Evolutionary conservation across 352 stramenopile species (phyloP).

Genomic region (Phytophthora tubulina): DNA sequence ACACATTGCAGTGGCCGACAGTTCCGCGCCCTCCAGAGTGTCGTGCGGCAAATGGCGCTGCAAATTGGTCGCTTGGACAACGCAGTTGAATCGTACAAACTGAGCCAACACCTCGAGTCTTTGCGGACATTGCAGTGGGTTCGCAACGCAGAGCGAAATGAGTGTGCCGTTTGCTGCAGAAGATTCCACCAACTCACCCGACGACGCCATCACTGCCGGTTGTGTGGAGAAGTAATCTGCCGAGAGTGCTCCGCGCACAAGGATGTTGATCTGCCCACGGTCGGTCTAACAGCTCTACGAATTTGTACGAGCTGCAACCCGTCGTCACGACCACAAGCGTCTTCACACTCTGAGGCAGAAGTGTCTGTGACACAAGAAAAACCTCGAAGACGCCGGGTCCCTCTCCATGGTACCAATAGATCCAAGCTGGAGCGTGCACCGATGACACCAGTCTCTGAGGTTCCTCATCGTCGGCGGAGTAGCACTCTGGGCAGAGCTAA

Average conservation of each 20-base stretch:
- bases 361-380: conserved; percentile 18
- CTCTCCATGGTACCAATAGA: not conserved
- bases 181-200: conserved; percentile 76
- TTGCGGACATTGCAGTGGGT: conserved; percentile 65
- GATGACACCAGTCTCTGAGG: conserved; percentile 1
- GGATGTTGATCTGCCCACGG: conserved; percentile 68
- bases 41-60: conserved; percentile 67
- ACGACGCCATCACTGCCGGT: conserved; percentile 77
- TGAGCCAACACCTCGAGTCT: conserved; percentile 70
- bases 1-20: conserved; percentile 59
- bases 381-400: conserved; percentile 21
- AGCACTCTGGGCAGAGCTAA: conserved; percentile 21
- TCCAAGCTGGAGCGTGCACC: conserved; percentile 11
- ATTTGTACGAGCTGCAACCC: conserved; percentile 73
- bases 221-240: conserved; percentile 84
- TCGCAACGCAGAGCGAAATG: conserved; percentile 54
- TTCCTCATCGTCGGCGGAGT: conserved; percentile 12
- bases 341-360: conserved; percentile 31
- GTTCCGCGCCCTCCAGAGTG: conserved; percentile 66
- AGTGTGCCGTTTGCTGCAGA: conserved; percentile 74
- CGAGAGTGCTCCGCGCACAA: conserved; percentile 79
- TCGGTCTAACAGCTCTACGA: conserved; percentile 70
- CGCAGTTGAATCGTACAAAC: conserved; percentile 68
- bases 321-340: conserved; percentile 25
- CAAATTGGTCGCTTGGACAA: conserved; percentile 62